These are phyloP conservation scores for Claviceps pusilla DNA, from an alignment of 2,329 filamentous ascomycete genomes.

Conservation along the genomic window DNA sequence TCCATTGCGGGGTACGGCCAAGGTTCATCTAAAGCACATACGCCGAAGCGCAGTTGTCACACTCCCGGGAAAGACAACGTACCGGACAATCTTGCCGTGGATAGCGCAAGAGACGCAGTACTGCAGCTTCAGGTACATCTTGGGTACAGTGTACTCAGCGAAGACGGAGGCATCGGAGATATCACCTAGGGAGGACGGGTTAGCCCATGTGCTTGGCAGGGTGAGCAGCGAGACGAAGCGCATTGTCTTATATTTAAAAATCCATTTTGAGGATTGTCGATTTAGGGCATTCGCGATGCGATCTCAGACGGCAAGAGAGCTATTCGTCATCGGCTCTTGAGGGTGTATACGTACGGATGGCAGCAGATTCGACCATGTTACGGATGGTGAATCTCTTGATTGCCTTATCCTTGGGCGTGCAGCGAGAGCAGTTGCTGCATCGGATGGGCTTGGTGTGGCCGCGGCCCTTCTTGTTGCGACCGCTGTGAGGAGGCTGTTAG, in stretches of 20 bases:
- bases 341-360: constrained; percentile 68
- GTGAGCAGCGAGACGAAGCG: too few species aligned
- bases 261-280: too few species aligned
- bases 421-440: constrained; percentile 59
- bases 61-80: constrained; percentile 48
- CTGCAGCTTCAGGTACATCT: constrained; percentile 99
- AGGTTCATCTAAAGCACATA: constrained; percentile 45
- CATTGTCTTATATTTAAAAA: too few species aligned
- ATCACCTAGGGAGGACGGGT: constrained; percentile 55
- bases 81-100: constrained; percentile 99
- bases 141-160: constrained; percentile 96
- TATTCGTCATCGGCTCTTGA: neutral
- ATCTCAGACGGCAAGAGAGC: neutral
- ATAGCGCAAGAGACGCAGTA: constrained; percentile 99
- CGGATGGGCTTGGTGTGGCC: constrained; percentile 99
- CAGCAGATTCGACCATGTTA: constrained; percentile 99
- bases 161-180: constrained; percentile 99
- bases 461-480: constrained; percentile 99
- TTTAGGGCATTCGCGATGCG: neutral
- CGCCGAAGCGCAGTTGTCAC: constrained; percentile 40
- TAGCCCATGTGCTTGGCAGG: neutral
- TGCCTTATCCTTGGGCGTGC: constrained; percentile 98
- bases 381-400: constrained; percentile 99
- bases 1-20: constrained; percentile 32
- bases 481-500: constrained; percentile 38